Percentiles rank a stretch among this genome's conserved stretches.
Conservation (phyloP, 345 rosid genomes). For the Stellera chamaejasme region DNA sequence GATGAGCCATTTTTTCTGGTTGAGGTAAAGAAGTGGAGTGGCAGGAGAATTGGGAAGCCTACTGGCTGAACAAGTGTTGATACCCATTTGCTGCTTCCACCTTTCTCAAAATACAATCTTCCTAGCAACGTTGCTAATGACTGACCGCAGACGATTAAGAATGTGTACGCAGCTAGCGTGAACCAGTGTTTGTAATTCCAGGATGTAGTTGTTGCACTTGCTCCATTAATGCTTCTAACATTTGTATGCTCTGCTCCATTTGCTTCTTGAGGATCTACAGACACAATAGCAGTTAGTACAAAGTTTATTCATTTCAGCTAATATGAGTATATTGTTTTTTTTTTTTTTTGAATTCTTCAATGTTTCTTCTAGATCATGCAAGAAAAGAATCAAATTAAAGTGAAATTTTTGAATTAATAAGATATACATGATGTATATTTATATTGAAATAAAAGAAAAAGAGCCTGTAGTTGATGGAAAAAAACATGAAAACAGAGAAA, state of each 20-base stretch:
- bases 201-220: neutral
- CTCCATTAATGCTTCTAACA: neutral
- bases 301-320: too few relatives aligned
- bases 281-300: too few relatives aligned
- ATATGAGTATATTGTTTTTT: too few relatives aligned
- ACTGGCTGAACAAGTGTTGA: constrained; percentile 19
- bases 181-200: constrained; percentile 27
- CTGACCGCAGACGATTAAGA: constrained; percentile 25
- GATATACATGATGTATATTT: too few relatives aligned
- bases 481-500: too few relatives aligned
- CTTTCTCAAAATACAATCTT: constrained; percentile 27
- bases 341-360: too few relatives aligned
- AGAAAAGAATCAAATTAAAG: too few relatives aligned
- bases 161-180: constrained; percentile 19
- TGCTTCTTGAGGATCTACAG: neutral
- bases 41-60: constrained; percentile 36
- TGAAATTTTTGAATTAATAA: too few relatives aligned
- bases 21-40: constrained; percentile 11
- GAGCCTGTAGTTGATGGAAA: too few relatives aligned
- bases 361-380: too few relatives aligned
- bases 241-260: neutral
- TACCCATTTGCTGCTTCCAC: constrained; percentile 39
- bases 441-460: too few relatives aligned
- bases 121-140: constrained; percentile 25
- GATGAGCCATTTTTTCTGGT: neutral